Evolutionary conservation across 176 grass and related monocot genomes (phyloP).

Genomic region (Rhipidocladum racemiflorum): DNA sequence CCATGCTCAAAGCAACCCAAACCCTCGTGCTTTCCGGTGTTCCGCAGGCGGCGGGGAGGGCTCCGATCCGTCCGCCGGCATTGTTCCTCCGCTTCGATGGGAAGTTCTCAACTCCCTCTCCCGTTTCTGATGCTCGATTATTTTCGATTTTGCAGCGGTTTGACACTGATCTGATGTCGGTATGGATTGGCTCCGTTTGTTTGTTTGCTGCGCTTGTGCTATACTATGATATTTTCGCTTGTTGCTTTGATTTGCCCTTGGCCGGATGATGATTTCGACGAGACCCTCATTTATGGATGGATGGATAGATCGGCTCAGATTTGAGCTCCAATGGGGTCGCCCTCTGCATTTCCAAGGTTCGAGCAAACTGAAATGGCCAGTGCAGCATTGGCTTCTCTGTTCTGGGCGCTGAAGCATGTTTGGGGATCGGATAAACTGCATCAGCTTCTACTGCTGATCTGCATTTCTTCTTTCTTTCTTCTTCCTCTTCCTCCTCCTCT

Average conservation of each 20-base stretch:
- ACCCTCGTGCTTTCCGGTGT: neutral
- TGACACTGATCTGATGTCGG: neutral
- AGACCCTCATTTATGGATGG: constrained; percentile 9
- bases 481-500: neutral
- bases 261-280: constrained; percentile 20
- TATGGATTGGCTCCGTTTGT: neutral
- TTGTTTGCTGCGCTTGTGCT: neutral
- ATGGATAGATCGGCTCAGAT: constrained; percentile 21
- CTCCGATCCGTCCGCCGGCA: neutral
- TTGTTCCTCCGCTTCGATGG: neutral
- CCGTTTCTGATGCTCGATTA: neutral
- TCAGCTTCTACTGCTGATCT: neutral
- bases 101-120: neutral
- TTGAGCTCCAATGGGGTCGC: neutral
- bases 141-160: neutral
- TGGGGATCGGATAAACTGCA: neutral
- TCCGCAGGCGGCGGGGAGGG: neutral
- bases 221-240: neutral
- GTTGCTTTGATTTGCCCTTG: constrained; percentile 11
- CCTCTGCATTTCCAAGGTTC: constrained; percentile 6
- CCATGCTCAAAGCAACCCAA: too few relatives aligned
- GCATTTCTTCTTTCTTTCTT: neutral
- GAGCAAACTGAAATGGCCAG: constrained; percentile 26
- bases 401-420: constrained; percentile 24
- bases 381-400: constrained; percentile 26